Conservation (phyloP, 2,329 filamentous ascomycete genomes). For the Massarina eburnea region DNA sequence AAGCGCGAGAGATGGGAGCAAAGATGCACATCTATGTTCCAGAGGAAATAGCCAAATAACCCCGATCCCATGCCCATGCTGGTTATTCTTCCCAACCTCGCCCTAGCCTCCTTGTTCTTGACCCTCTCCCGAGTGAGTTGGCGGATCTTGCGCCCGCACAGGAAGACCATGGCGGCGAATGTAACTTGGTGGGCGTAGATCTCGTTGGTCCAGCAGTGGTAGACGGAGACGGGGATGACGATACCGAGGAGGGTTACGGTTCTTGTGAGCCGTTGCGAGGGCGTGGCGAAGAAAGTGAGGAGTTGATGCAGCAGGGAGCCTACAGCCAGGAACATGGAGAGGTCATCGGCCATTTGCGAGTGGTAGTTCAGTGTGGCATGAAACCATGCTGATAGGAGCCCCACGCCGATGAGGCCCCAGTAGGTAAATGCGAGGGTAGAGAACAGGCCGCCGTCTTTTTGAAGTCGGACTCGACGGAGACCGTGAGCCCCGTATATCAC, state of each 20-base stretch:
- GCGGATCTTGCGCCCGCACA: slow-evolving; percentile 37
- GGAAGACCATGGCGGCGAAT: slow-evolving; percentile 47
- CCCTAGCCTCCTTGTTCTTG: slow-evolving; percentile 21
- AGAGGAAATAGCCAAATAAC: slow-evolving; percentile 56
- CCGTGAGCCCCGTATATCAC: slow-evolving; percentile 41
- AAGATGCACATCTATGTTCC: slow-evolving; percentile 59
- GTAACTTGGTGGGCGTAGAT: slow-evolving; percentile 41
- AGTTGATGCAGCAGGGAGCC: slow-evolving; percentile 56
- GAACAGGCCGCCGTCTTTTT: slow-evolving; percentile 30
- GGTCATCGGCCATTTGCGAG: slow-evolving; percentile 56
- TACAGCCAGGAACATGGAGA: slow-evolving; percentile 60
- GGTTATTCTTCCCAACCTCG: slow-evolving; percentile 26
- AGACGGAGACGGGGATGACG: slow-evolving; percentile 37
- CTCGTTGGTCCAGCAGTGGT: slow-evolving; percentile 44
- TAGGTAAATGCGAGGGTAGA: slow-evolving; percentile 44
- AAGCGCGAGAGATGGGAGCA: slow-evolving; percentile 53
- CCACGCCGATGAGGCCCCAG: slow-evolving; percentile 47
- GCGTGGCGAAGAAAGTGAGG: slow-evolving; percentile 44
- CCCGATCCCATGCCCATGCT: slow-evolving; percentile 33
- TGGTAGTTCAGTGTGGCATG: slow-evolving; percentile 51
- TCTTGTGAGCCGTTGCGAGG: slow-evolving; percentile 22
- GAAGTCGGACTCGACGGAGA: slow-evolving; percentile 26
- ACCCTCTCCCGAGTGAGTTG: slow-evolving; percentile 30
- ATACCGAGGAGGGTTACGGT: slow-evolving; percentile 30
- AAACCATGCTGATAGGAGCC: slow-evolving; percentile 46